Evolutionary conservation across 108 stramenopile genomes (phyloP), one percentile per base, ranked within the genome.

Genomic region (Epithemia pelagica): DNA sequence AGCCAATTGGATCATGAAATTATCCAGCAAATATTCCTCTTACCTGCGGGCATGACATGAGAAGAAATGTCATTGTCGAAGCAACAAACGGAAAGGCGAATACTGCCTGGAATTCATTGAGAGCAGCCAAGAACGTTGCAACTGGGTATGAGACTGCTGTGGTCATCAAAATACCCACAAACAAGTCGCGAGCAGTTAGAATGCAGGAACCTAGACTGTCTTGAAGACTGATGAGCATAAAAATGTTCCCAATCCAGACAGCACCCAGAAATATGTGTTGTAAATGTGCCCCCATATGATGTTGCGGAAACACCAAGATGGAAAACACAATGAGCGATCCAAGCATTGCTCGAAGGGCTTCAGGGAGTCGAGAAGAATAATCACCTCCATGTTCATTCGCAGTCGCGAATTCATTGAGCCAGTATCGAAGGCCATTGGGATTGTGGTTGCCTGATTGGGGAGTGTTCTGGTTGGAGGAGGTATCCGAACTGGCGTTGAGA

Each of bases 181-280:
- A 25, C 19, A 71, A 32, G 31, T 69, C 75, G 18, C 31, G 25
- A 15, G 72, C 68, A 23, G 68, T n/a, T 18, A 62, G 26, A 23
- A 76, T 2, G 29, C 75, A 56, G 1, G 29, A 67, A 2, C 79
- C 79, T 46, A 76, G 22, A 24, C 60, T 80, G 19, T 37, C 19
- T 25, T 74, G 57, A 33, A 80, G 29, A 21, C 58, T 24, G 18
- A 62, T 33, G 7, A 72, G 71, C 22, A 73, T 61, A 58, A 80
- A 67, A 25, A 80, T 68, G 30, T 80, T 80, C 0, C 79, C 79
- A 52, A 76, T 72, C 75, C 75, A 76, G 46, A 52, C 64, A n/a
- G 51, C 51, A 15, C 64, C 64, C 7, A 32, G 28, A 28, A 27
- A 58, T 8, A 18, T 5, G 7, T 7, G 7, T 25, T 61, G 60